Base-by-base conservation (phyloP, 768 basidiomycete genomes). In the Macrocybe gigantea region DNA sequence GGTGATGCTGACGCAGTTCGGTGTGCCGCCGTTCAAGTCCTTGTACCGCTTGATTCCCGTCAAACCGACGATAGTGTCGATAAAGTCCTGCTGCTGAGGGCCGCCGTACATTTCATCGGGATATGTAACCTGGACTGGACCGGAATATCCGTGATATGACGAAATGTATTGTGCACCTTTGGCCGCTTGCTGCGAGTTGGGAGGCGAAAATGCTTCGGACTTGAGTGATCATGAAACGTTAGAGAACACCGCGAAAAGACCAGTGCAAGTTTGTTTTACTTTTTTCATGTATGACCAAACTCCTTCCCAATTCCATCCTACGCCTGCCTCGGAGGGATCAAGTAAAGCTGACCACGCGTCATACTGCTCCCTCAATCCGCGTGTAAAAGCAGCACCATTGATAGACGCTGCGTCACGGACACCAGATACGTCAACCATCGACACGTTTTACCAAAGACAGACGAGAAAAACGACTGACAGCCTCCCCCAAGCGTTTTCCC, bases 91-190 rank as follows among this genome's bases (percentile, higher is more conserved):
- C 50, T 80, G 78, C 40, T 79, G 74, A 4, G 78, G 75, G 2
- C 78, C 79, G 10, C 78, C 77, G 51, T 77, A 80, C 74, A 81
- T 81, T 5, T 53, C 58, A 56, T 71, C 73, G 11, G 72, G 75
- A 54, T 69, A 75, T 1, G 75, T 74, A 22, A 78, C 76, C 51
- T 78, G 75, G 1, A 82, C 71, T 2, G 79, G 79, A 0, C 80
- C 80, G 1, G 61, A 46, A 14, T 65, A 70, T 5, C 79, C 79
- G 54, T 82, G 79, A 53, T 76, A 80, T 5, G 64, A 63, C 1
- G 64, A 59, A 47, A 76, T 66, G 6, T 58, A 74, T 47, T 75
- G 71, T 1, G 74, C 74, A 1, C 75, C 75, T 54, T 73, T 75
- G 3, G 69, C 65, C 0, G 61, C 61, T 56, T 78, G 75, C 44